Percentiles rank a stretch among this genome's conserved stretches.
Evolutionary conservation across 1,284 basidiomycete species (phyloP).

Genomic region (Leccinum pachyderme): DNA sequence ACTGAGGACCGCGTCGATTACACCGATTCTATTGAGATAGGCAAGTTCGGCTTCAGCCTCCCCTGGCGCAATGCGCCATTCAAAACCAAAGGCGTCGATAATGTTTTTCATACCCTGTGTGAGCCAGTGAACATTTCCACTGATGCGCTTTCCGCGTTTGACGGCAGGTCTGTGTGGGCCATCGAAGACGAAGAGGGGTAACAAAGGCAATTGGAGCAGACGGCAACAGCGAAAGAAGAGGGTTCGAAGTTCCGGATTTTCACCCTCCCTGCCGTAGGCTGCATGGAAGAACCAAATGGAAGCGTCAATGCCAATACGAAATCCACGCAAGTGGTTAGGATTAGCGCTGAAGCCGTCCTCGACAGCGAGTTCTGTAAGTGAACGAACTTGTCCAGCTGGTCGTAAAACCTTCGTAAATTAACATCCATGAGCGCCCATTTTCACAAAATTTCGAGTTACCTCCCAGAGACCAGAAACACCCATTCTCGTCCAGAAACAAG

Average conservation of each 20-base stretch:
- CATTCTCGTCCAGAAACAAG: constrained; percentile 30
- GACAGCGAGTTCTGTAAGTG: constrained; percentile 67
- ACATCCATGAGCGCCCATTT: background rate
- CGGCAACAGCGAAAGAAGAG: constrained; percentile 74
- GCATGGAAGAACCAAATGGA: constrained; percentile 84
- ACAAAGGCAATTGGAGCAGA: constrained; percentile 75
- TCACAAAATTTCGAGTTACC: constrained; percentile 12
- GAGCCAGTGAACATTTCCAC: constrained; percentile 61
- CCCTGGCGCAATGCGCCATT: constrained; percentile 86
- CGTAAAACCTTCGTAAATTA: constrained; percentile 50
- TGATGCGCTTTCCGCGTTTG: constrained; percentile 79
- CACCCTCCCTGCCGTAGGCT: constrained; percentile 69
- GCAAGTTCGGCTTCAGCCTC: constrained; percentile 98
- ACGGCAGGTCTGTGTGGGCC: constrained; percentile 80
- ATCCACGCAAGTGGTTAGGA: constrained; percentile 54
- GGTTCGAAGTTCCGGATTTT: constrained; percentile 75
- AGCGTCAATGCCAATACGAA: constrained; percentile 74
- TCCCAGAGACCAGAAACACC: constrained; percentile 51
- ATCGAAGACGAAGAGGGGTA: constrained; percentile 94
- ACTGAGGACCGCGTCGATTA: constrained; percentile 88
- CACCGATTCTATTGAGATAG: constrained; percentile 74
- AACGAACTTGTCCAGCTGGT: constrained; percentile 59
- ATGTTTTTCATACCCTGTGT: constrained; percentile 74
- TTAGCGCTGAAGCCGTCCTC: constrained; percentile 70
- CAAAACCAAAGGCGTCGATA: constrained; percentile 86